These are phyloP conservation scores for Fusarium neocosmosporiellum DNA, from an alignment of 2,329 filamentous ascomycete species.

Conservation along the genomic window DNA sequence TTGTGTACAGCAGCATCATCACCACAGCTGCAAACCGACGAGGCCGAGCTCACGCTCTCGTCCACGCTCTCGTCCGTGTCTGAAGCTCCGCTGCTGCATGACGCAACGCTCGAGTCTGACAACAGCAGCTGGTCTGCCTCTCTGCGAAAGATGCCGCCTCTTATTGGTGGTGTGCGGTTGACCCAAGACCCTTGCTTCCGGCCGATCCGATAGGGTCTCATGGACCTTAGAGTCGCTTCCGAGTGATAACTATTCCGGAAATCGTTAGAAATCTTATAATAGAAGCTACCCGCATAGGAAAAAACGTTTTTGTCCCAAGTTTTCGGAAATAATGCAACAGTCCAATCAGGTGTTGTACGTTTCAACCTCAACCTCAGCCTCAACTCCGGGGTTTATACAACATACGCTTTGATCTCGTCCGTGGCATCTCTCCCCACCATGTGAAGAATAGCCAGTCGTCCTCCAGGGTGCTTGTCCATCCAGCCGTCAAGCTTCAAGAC, in stretches of 20 bases:
- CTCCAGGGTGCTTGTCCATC: constrained; percentile 70
- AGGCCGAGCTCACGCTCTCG: constrained; percentile 33
- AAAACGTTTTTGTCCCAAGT: not conserved
- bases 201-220: constrained; percentile 71
- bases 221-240: constrained; percentile 62
- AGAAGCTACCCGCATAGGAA: constrained; percentile 5
- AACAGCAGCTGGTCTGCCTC: constrained; percentile 13
- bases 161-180: constrained; percentile 70
- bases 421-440: constrained; percentile 56
- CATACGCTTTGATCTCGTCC: constrained; percentile 50
- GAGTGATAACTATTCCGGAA: constrained; percentile 65
- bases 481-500: constrained; percentile 68
- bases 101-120: constrained; percentile 19
- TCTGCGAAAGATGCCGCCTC: constrained; percentile 56
- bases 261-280: constrained; percentile 29
- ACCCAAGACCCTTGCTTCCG: constrained; percentile 66
- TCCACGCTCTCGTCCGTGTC: constrained; percentile 37
- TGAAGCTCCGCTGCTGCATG: constrained; percentile 5
- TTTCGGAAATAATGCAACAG: not conserved
- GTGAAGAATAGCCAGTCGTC: constrained; percentile 68
- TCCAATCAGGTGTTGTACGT: constrained; percentile 28
- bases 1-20: constrained; percentile 6
- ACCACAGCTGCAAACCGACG: constrained; percentile 30
- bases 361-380: constrained; percentile 6
- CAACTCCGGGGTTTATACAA: constrained; percentile 3